These are phyloP conservation scores for Furcasterigmium sp. DNA, from an alignment of 2,329 filamentous ascomycete genomes.

Conservation along the genomic window DNA sequence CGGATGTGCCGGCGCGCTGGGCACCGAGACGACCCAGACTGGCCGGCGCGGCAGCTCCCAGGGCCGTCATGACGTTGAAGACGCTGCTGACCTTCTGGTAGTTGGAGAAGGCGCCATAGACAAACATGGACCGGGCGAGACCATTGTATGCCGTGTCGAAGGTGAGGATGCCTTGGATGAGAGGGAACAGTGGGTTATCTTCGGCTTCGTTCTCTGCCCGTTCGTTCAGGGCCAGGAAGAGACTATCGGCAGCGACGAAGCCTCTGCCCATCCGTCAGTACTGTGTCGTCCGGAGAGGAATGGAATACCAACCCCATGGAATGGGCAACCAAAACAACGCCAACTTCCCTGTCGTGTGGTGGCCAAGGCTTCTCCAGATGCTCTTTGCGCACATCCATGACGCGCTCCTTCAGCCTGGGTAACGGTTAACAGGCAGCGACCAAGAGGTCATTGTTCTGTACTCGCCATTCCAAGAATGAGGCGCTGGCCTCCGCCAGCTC, in stretches of 20 bases:
- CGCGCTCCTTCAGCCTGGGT: conserved; percentile 68
- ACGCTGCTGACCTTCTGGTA: conserved; percentile 52
- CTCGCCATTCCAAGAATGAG: conserved; percentile 42
- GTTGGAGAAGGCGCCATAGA: conserved; percentile 55
- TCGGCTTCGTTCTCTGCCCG: conserved; percentile 36
- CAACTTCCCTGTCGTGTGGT: conserved; percentile 73
- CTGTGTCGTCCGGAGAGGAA: too few species aligned
- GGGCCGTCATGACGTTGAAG: conserved; percentile 52
- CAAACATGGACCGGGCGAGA: conserved; percentile 53
- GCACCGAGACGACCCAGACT: conserved; percentile 33
- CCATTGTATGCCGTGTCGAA: conserved; percentile 84
- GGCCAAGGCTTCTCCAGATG: conserved; percentile 68
- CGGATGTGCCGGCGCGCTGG: conserved; percentile 17
- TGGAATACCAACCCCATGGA: conserved; percentile 58
- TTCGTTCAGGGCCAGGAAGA: conserved; percentile 68
- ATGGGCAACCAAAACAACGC: conserved; percentile 75
- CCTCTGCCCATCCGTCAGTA: conserved; percentile 42
- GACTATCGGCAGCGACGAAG: conserved; percentile 76
- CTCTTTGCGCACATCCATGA: conserved; percentile 71
- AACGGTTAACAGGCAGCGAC: background rate
- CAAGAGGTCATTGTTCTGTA: background rate
- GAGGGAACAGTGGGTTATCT: conserved; percentile 61
- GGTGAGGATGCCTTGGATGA: conserved; percentile 73
- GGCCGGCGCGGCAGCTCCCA: conserved; percentile 43
- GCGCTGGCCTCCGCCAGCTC: conserved; percentile 49